Evolutionary conservation across 768 basidiomycete genomes (phyloP).

Genomic region (Boletus pseudo-olivaceus): DNA sequence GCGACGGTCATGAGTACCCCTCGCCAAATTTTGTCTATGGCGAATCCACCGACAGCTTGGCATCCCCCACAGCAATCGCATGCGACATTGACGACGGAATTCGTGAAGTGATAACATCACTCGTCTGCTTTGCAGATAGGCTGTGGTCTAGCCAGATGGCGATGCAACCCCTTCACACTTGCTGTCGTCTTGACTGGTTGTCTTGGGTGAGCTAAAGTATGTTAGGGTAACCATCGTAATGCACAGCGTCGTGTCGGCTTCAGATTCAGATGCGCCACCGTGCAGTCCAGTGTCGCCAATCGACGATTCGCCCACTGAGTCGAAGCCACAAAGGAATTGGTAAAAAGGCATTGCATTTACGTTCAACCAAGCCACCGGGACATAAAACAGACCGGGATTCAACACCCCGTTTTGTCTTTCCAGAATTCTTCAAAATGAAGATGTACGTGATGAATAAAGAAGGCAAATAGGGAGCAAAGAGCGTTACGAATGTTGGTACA

Average conservation of each 20-base stretch:
- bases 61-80: not conserved
- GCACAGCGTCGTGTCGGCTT: not conserved
- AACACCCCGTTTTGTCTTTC: slow-evolving; percentile 25
- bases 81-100: not conserved
- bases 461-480: not conserved
- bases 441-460: slow-evolving; percentile 2
- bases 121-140: no score
- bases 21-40: no score
- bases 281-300: no score
- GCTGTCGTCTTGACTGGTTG: no score
- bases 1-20: no score
- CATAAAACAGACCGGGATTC: slow-evolving; percentile 9
- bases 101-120: no score
- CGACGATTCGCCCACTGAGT: not conserved
- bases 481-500: slow-evolving; percentile 24
- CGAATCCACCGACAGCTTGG: not conserved
- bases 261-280: not conserved
- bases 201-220: not conserved
- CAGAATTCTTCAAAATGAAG: slow-evolving; percentile 1
- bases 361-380: slow-evolving; percentile 1
- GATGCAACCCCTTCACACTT: no score
- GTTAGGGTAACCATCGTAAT: not conserved
- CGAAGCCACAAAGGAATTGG: not conserved
- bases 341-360: slow-evolving; percentile 6
- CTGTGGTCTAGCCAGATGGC: no score